phyloP scores from a whole-genome alignment of 352 stramenopile genomes.

The Plasmopara viticola region DNA sequence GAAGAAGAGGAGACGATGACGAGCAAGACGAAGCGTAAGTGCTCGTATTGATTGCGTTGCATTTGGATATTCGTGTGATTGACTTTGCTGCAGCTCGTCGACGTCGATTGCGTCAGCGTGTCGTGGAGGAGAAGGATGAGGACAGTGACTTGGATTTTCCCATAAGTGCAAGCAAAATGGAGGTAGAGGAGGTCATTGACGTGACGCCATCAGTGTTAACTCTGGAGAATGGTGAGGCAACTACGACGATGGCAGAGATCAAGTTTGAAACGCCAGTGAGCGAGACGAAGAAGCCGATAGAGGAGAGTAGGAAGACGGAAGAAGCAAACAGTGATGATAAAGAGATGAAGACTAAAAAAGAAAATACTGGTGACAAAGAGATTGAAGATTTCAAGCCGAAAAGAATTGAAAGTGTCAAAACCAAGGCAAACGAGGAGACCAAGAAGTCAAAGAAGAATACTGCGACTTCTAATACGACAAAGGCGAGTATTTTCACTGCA shows the following conservation, averaged over 20 bases:
- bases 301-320: constrained; percentile 3
- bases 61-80: constrained; percentile 1
- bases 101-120: constrained; percentile 50
- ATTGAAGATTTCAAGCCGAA: constrained; percentile 3
- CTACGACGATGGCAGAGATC: not conserved
- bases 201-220: constrained; percentile 19
- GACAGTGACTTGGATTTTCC: constrained; percentile 37
- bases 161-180: constrained; percentile 16
- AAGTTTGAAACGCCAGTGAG: constrained; percentile 7
- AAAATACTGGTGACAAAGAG: constrained; percentile 7
- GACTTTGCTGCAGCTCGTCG: constrained; percentile 33
- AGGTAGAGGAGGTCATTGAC: constrained; percentile 29
- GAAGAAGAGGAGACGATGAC: constrained; percentile 18
- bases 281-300: constrained; percentile 5
- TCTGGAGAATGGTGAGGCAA: constrained; percentile 9
- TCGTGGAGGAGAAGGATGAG: constrained; percentile 53
- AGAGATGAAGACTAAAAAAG: not conserved
- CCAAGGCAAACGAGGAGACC: constrained; percentile 5
- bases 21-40: constrained; percentile 40
- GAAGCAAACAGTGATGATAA: not conserved
- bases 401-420: constrained; percentile 5
- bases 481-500: constrained; percentile 32
- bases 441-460: constrained; percentile 17
- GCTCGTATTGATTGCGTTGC: not conserved
- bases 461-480: constrained; percentile 6